Percentiles rank a stretch among this genome's conserved stretches.
These are phyloP conservation scores for Coemansia sp. DNA, from an alignment of 192 early-diverging fungal species.

Conservation along the genomic window DNA sequence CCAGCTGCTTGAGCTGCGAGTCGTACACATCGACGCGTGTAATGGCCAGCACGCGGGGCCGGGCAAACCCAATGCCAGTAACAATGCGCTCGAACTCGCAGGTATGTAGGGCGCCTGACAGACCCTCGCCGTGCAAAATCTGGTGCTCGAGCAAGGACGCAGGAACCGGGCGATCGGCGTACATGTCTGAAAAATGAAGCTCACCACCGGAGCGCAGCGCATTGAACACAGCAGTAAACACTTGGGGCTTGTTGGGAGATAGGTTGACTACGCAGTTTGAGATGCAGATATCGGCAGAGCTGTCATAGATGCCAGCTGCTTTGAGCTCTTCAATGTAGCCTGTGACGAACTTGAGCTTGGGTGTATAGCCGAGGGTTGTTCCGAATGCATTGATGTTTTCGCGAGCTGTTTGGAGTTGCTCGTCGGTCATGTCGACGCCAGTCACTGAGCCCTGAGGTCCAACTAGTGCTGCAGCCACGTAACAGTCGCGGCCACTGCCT, in stretches of 20 bases:
- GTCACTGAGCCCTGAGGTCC: constrained; percentile 45
- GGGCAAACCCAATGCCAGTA: constrained; percentile 29
- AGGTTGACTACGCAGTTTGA: constrained; percentile 54
- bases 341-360: constrained; percentile 41
- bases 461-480: constrained; percentile 50
- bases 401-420: constrained; percentile 46
- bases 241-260: constrained; percentile 47
- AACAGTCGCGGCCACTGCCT: constrained; percentile 54
- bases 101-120: constrained; percentile 42
- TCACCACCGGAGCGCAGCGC: constrained; percentile 41
- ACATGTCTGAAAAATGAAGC: constrained; percentile 51
- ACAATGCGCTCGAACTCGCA: constrained; percentile 45
- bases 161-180: constrained; percentile 43
- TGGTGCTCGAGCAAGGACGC: constrained; percentile 20
- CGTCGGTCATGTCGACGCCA: constrained; percentile 57
- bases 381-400: constrained; percentile 21
- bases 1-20: constrained; percentile 34
- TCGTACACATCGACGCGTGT: constrained; percentile 20
- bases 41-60: constrained; percentile 9
- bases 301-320: constrained; percentile 15
- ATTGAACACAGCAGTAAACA: constrained; percentile 40
- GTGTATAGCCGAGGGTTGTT: constrained; percentile 39
- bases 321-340: constrained; percentile 52
- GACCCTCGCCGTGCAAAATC: constrained; percentile 44
- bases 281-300: constrained; percentile 49